Conservation (phyloP, 2,329 filamentous ascomycete genomes). For the Capronia coronata region DNA sequence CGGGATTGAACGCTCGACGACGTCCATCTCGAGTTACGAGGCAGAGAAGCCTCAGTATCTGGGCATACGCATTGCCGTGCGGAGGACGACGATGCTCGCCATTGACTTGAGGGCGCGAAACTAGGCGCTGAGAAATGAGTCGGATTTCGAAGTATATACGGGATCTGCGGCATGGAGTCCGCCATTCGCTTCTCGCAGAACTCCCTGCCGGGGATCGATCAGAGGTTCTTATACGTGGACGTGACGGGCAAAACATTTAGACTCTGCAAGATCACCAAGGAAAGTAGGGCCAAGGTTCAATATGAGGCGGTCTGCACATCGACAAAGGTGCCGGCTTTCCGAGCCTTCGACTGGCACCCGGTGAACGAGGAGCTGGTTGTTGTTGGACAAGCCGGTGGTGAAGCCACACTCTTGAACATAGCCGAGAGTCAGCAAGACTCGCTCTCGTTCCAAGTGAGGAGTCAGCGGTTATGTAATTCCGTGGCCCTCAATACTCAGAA, state of each 20-base stretch:
- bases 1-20: background rate
- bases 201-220: slow-evolving; percentile 43
- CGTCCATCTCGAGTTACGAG: background rate
- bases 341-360: slow-evolving; percentile 61
- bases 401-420: slow-evolving; percentile 53
- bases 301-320: slow-evolving; percentile 51
- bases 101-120: background rate
- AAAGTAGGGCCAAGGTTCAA: slow-evolving; percentile 37
- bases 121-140: background rate
- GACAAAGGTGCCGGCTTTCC: slow-evolving; percentile 54
- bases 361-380: slow-evolving; percentile 53
- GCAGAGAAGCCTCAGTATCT: too few relatives aligned
- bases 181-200: slow-evolving; percentile 60
- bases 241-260: slow-evolving; percentile 54
- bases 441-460: slow-evolving; percentile 52
- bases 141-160: background rate
- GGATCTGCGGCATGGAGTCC: slow-evolving; percentile 45
- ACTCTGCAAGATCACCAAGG: slow-evolving; percentile 47
- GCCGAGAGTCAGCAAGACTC: slow-evolving; percentile 44
- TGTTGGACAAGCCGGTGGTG: slow-evolving; percentile 56
- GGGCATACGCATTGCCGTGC: too few relatives aligned
- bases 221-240: slow-evolving; percentile 57
- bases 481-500: slow-evolving; percentile 54
- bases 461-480: slow-evolving; percentile 59
- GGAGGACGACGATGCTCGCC: too few relatives aligned